Conservation (phyloP, 306 rosid species). For the Prunus padus region DNA sequence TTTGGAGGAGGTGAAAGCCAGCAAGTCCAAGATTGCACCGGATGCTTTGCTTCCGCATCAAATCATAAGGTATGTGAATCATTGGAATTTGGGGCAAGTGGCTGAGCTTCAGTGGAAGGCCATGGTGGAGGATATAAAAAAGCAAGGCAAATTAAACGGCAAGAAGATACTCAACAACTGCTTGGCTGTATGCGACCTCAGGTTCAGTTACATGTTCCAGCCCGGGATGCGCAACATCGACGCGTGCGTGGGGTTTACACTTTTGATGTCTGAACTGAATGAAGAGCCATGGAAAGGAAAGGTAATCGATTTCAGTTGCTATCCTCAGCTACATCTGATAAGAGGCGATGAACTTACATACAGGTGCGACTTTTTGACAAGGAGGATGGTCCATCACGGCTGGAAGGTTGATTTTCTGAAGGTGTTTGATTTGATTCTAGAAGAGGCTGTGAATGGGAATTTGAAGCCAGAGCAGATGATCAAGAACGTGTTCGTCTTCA, state of each 20-base stretch:
- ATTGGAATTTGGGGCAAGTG: conserved; percentile 30
- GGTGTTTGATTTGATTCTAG: conserved; percentile 10
- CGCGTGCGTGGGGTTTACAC: conserved; percentile 36
- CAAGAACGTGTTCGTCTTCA: background rate
- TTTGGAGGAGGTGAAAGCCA: conserved; percentile 37
- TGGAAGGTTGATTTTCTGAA: conserved; percentile 41
- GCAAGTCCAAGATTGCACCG: conserved; percentile 44
- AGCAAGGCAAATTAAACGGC: conserved; percentile 22
- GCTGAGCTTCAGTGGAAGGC: conserved; percentile 68
- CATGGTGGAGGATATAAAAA: conserved; percentile 45
- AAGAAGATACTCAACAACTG: conserved; percentile 14
- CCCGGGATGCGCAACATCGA: background rate
- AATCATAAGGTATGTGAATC: conserved; percentile 24
- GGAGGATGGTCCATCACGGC: no score
- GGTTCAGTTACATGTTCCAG: no score
- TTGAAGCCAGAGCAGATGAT: background rate
- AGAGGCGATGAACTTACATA: conserved; percentile 31
- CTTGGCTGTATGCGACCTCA: conserved; percentile 28
- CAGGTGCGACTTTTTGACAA: conserved; percentile 28
- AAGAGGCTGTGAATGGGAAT: background rate
- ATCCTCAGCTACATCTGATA: conserved; percentile 42
- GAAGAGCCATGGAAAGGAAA: conserved; percentile 62
- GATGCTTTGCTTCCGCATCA: conserved; percentile 65
- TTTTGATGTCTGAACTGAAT: conserved; percentile 19
- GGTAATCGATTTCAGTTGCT: conserved; percentile 39